Evolutionary conservation across 441 rosid genomes (phyloP), one percentile per base, ranked within the genome.

Genomic region (Erodium moschatum): DNA sequence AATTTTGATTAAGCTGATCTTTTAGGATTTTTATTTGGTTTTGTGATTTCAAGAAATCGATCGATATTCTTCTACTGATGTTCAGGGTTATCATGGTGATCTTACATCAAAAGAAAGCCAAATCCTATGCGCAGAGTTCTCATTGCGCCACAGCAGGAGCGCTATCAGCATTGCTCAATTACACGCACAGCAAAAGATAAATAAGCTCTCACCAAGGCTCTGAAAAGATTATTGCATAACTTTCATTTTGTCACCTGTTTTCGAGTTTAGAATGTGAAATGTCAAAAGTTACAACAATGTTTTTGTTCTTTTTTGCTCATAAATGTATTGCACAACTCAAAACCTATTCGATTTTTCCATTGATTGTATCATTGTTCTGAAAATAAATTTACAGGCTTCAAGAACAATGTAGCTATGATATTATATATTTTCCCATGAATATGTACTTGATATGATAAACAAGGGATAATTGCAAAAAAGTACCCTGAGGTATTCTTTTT

Each of bases 1-100:
- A 54, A 54, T 54, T 19, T 18, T 8, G 27, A 5, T 8, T 1
- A 54, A 54, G 11, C 62, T 18, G 15, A 16, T 18, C 21, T 54
- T 18, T 50, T 52, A n/a, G 6, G 21, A 54, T 54, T 16, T 2
- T 18, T 52, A 16, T 54, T 2, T 19, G 38, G 18, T 33, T 46
- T 31, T 10, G 29, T 29, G 31, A 21, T 67, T 38, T 44, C 12
- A 40, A 48, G 3, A 2, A 44, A 44, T 44, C 13, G 11, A 44
- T 11, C 2, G 50, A 12, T 40, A 5, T 27, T 54, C 52, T 1
- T 66, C 38, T 33, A 35, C 33, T 20, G 27, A 15, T 72, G 52
- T 40, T 72, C 89, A 88, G 98, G 98, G 98, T 4, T 52, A 69
- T 52, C 94, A 86, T 78, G 91, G 98, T 56, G 96, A 92, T 82